Conservation (phyloP, 768 basidiomycete genomes). For the Pisolithus marmoratus region DNA sequence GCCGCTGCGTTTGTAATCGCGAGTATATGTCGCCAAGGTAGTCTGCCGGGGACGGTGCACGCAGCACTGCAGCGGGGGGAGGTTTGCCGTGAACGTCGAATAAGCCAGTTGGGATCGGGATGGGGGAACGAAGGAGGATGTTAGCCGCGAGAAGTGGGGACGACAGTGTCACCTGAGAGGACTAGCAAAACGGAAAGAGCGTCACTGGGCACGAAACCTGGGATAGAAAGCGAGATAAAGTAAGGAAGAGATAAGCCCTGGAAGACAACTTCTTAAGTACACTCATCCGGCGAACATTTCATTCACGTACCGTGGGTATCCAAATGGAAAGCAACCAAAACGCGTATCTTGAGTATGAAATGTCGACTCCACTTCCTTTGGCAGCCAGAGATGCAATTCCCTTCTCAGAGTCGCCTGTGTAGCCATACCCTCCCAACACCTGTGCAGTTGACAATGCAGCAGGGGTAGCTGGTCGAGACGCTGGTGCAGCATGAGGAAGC, state of each 20-base stretch:
- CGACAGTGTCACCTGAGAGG: conserved; percentile 61
- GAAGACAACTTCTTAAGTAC: not conserved
- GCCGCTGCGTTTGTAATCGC: conserved; percentile 57
- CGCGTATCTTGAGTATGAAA: conserved; percentile 48
- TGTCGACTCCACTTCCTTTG: conserved; percentile 43
- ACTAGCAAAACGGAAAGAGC: conserved; percentile 46
- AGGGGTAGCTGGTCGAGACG: conserved; percentile 47
- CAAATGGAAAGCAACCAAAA: conserved; percentile 67
- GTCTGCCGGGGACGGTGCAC: conserved; percentile 39
- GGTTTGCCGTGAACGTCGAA: conserved; percentile 48
- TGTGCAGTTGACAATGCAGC: conserved; percentile 47
- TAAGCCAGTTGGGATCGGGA: conserved; percentile 45
- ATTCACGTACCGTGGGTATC: conserved; percentile 57
- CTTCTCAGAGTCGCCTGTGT: conserved; percentile 52
- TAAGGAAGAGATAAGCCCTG: conserved; percentile 67
- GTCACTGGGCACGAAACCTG: conserved; percentile 35
- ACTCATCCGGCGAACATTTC: not conserved
- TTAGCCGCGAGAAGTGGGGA: conserved; percentile 62
- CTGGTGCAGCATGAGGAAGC: conserved; percentile 28
- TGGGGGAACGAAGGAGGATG: conserved; percentile 51
- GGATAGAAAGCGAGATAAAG: conserved; percentile 36
- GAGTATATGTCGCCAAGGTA: conserved; percentile 17
- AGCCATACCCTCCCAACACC: conserved; percentile 68
- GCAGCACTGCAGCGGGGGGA: conserved; percentile 33
- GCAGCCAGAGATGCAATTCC: conserved; percentile 42